A percentile compares a stretch with the other conserved stretches of the same genome.
phyloP scores from a whole-genome alignment of 345 rosid species.

The Corchorus olitorius region DNA sequence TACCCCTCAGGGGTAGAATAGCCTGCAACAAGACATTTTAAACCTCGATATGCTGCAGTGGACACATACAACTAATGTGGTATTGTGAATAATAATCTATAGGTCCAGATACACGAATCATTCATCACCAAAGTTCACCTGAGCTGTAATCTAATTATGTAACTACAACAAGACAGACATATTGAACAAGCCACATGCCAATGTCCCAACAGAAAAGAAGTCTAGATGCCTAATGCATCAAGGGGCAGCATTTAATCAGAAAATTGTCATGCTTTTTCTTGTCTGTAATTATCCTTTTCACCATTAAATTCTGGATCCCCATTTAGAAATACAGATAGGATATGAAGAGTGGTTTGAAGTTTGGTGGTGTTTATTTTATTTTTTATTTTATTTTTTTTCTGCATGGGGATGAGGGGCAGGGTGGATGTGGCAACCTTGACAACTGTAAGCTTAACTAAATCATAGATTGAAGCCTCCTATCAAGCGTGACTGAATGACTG shows the following conservation, averaged over 20 bases:
- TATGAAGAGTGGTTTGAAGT: no score
- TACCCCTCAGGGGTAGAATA: conserved; percentile 96
- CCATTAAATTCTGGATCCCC: no score
- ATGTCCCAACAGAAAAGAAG: background rate
- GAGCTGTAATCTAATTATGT: background rate
- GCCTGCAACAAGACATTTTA: conserved; percentile 52
- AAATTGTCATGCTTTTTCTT: background rate
- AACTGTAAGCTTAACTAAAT: background rate
- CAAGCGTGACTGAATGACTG: background rate
- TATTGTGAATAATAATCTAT: background rate
- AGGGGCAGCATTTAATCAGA: background rate
- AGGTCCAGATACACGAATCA: background rate
- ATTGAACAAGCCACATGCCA: background rate
- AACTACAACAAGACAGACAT: background rate
- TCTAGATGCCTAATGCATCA: background rate
- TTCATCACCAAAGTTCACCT: background rate
- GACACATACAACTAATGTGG: background rate
- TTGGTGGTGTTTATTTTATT: no score
- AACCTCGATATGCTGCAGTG: background rate
- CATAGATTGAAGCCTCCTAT: background rate
- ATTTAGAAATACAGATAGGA: no score
- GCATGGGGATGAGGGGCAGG: no score
- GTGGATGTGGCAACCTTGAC: no score
- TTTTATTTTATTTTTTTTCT: no score
- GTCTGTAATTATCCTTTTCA: no score